Conservation (phyloP, 106 monocot genomes). For the Ottelia alismoides region DNA sequence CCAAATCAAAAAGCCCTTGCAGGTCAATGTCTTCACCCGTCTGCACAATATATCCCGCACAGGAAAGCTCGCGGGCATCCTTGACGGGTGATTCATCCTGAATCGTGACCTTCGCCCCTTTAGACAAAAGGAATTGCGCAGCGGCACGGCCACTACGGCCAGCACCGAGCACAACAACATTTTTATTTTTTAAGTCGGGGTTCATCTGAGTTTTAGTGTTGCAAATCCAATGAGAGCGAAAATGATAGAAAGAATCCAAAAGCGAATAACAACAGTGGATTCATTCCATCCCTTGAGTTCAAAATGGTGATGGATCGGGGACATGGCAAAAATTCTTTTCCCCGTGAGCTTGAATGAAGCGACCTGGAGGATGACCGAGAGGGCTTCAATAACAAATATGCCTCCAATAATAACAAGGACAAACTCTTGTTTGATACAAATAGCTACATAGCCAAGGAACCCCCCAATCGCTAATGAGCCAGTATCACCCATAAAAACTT, state of each 20-base stretch:
- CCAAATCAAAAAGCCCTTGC: neutral
- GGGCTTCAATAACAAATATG: neutral
- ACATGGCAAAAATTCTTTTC: neutral
- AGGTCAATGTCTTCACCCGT: neutral
- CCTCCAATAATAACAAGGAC: slow-evolving; percentile 1
- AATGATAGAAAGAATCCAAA: neutral
- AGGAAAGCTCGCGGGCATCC: neutral
- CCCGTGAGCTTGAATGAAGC: slow-evolving; percentile 4
- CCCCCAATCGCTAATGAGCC: slow-evolving; percentile 3
- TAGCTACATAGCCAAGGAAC: neutral
- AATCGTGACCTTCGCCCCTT: neutral
- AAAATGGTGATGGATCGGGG: slow-evolving; percentile 7
- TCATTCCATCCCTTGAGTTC: slow-evolving; percentile 5
- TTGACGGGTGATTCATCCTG: no score
- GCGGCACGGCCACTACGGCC: neutral
- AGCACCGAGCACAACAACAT: neutral
- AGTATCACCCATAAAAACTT: slow-evolving; percentile 1
- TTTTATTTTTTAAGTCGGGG: neutral
- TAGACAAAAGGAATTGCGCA: neutral
- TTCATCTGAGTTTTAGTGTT: neutral
- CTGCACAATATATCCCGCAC: neutral
- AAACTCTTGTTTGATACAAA: neutral
- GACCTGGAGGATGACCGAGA: slow-evolving; percentile 1
- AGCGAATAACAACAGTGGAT: neutral
- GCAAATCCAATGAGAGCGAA: neutral